Conservation (phyloP, 306 rosid genomes). For the Vachellia collinsii region DNA sequence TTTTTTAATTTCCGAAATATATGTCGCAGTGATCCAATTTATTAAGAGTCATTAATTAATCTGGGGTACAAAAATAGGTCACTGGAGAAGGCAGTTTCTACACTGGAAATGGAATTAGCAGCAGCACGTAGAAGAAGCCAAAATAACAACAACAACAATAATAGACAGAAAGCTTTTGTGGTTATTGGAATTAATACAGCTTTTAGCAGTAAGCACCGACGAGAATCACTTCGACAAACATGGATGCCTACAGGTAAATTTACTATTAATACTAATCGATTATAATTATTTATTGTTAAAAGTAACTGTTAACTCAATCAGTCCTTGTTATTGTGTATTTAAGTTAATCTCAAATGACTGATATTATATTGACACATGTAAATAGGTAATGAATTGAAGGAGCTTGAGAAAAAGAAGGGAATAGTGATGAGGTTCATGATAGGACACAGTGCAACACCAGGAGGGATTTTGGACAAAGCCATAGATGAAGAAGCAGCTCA, state of each 20-base stretch:
- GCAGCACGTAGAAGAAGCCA: conserved; percentile 49
- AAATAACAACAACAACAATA: conserved; percentile 18
- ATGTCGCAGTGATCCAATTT: not conserved
- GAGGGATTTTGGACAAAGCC: conserved; percentile 67
- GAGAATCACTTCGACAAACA: conserved; percentile 76
- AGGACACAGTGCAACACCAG: conserved; percentile 70
- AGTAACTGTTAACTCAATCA: no score
- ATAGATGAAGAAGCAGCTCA: conserved; percentile 74
- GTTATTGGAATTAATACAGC: conserved; percentile 92
- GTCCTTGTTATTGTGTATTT: no score
- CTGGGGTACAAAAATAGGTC: conserved; percentile 45
- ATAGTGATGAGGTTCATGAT: conserved; percentile 84
- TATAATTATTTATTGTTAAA: no score
- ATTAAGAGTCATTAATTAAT: conserved; percentile 1
- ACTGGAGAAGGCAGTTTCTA: conserved; percentile 72
- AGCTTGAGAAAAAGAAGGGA: conserved; percentile 81
- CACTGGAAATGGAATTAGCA: conserved; percentile 75
- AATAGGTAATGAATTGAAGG: conserved; percentile 52
- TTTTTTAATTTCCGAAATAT: not conserved
- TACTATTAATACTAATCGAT: not conserved
- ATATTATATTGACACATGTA: not conserved
- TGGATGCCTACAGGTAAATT: conserved; percentile 80
- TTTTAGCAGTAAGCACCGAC: conserved; percentile 78
- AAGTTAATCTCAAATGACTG: not conserved
- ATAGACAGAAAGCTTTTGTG: conserved; percentile 67